Base-by-base conservation (phyloP, 2,329 filamentous ascomycete species). In the Cercospora canescens region DNA sequence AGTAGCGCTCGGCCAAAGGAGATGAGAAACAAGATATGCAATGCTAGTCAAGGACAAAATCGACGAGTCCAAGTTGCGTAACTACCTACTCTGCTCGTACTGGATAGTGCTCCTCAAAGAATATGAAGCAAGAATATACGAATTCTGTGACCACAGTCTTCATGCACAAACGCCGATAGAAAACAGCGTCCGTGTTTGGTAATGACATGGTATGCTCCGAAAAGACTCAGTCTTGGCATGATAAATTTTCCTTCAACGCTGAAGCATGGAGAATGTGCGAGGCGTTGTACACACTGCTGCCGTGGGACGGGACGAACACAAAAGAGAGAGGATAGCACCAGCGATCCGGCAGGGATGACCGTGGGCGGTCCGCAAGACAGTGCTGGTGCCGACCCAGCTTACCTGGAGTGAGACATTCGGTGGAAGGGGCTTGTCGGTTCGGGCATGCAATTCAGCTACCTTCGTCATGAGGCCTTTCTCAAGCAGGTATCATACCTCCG, bases 241-340 rank as follows among this genome's bases (percentile, higher is more conserved):
- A 81, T 76, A 71, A 76, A 82, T 80, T 70, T 84, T 88, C 88
- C 87, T 89, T 89, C 87, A 89, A 85, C 84, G 81, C 81, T 83
- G 83, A 82, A 73, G 83, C 85, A 88, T 86, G 79, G 82, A 76
- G 69, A 82, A 78, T 63, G 63, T 80, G 81, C 82, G 79, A 83
- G 85, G 82, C 82, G 87, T 87, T 89, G 88, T 90, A 90, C 88
- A 89, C 88, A 90, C 87, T 85, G 85, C 89, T 89, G 88, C 87
- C 79, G 71, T 80, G 68, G 74, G 24, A 34, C 34, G 18, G 34
- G 39, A 57, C 39, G 24, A 54, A 62, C 37, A 35, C 60, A 63
- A 45, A 21, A 35, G 32, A 37, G 37, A n/a, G 50, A 59, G 28
- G 59, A 39, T 18, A 37, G 16, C 28, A 21, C 52, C 28, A 35